A percentile compares a stretch with the other conserved stretches of the same genome.
These are phyloP conservation scores for Euphrasia arctica DNA, from an alignment of 305 asterid species.

Conservation along the genomic window DNA sequence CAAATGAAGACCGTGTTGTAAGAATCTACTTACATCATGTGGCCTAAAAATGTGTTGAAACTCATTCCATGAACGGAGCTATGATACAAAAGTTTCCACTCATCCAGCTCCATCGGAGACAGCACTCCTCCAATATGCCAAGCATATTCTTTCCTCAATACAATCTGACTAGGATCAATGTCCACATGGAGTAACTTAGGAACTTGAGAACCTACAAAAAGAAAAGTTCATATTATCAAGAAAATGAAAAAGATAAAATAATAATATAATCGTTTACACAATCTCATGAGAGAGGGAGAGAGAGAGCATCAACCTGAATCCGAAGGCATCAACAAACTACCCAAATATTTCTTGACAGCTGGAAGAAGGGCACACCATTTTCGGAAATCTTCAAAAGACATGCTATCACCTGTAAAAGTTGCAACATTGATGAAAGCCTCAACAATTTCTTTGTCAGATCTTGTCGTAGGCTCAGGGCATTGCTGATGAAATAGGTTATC, in stretches of 20 bases:
- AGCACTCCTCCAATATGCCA: constrained; percentile 94
- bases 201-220: constrained; percentile 59
- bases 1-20: constrained; percentile 4
- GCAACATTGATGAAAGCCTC: constrained; percentile 55
- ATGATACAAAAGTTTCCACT: constrained; percentile 89
- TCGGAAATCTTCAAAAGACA: constrained; percentile 75
- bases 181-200: constrained; percentile 52
- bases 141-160: constrained; percentile 80
- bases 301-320: constrained; percentile 48
- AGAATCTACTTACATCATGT: constrained; percentile 54
- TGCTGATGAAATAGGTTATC: constrained; percentile 47
- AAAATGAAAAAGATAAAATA: neutral
- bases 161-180: constrained; percentile 47
- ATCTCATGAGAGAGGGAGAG: neutral
- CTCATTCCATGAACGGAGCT: constrained; percentile 80
- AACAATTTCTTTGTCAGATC: constrained; percentile 40
- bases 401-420: constrained; percentile 37
- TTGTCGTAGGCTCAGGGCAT: constrained; percentile 41
- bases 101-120: constrained; percentile 51
- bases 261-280: constrained; percentile 1
- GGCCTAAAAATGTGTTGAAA: constrained; percentile 87
- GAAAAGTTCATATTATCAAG: neutral
- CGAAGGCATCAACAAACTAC: constrained; percentile 60
- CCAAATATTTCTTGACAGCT: constrained; percentile 75
- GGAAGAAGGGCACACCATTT: constrained; percentile 83